Evolutionary conservation across 169 alveolate species (phyloP).

Genomic region (Eimeria maxima): DNA sequence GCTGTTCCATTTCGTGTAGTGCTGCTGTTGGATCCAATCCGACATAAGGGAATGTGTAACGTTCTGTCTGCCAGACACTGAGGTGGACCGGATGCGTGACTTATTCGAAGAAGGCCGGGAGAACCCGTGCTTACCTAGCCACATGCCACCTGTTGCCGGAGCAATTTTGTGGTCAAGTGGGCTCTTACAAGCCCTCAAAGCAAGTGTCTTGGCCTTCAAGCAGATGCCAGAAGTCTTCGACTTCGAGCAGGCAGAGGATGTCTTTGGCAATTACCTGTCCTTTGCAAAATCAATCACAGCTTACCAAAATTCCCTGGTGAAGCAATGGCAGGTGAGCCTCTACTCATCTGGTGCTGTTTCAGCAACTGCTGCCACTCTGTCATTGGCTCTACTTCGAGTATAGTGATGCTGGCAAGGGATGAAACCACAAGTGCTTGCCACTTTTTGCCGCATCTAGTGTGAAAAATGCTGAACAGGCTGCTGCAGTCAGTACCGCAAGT

Average conservation of each 20-base stretch:
- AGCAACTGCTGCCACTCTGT: background rate
- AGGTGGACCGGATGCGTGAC: constrained; percentile 81
- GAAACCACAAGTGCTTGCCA: background rate
- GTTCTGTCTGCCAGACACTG: constrained; percentile 35
- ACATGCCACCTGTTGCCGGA: constrained; percentile 93
- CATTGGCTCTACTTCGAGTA: background rate
- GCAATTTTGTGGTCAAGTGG: constrained; percentile 95
- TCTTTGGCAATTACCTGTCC: constrained; percentile 79
- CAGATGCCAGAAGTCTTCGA: constrained; percentile 91
- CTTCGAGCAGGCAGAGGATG: constrained; percentile 88
- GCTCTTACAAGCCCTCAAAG: constrained; percentile 93
- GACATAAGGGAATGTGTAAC: background rate
- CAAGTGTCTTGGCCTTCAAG: constrained; percentile 94
- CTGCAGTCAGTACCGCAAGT: constrained; percentile 57
- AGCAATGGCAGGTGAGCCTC: constrained; percentile 76
- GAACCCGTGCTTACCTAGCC: constrained; percentile 90
- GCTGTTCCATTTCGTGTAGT: background rate
- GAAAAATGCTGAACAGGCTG: constrained; percentile 32
- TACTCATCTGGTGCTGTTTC: background rate
- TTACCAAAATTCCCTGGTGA: constrained; percentile 71
- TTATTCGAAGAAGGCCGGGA: constrained; percentile 85
- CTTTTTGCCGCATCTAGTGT: background rate
- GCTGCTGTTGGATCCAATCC: background rate
- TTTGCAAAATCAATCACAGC: constrained; percentile 73
- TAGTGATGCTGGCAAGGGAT: background rate